phyloP scores from a whole-genome alignment of 2,329 filamentous ascomycete genomes.

The Biscogniauxia mediterranea region DNA sequence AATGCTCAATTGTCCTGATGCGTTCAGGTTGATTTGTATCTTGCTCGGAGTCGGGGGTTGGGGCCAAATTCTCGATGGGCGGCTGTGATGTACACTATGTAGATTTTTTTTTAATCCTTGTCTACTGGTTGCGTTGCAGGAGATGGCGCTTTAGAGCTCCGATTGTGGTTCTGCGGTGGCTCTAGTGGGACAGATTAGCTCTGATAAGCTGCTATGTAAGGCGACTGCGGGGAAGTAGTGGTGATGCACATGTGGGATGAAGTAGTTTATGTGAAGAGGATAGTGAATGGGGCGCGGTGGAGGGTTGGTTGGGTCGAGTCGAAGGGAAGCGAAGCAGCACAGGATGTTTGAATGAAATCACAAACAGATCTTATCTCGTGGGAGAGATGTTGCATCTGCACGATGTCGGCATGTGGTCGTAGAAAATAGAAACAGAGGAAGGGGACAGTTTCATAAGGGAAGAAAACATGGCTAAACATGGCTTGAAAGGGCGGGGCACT shows the following conservation, averaged over 20 bases:
- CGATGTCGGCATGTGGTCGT: conserved; percentile 26
- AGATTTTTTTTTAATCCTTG: conserved; percentile 1
- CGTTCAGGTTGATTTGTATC: conserved; percentile 1
- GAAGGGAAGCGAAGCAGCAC: conserved; percentile 2
- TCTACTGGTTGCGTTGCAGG: conserved; percentile 14
- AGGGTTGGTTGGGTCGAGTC: conserved; percentile 2
- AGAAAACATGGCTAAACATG: conserved; percentile 23
- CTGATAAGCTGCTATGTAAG: conserved; percentile 28
- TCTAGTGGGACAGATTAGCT: conserved; percentile 30
- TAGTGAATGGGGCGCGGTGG: background rate
- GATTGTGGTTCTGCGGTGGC: conserved; percentile 25
- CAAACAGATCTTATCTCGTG: conserved; percentile 26
- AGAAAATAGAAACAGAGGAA: conserved; percentile 27
- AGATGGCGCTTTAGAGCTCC: conserved; percentile 19
- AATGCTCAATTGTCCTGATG: conserved; percentile 1
- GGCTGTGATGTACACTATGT: conserved; percentile 11
- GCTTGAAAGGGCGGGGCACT: conserved; percentile 24
- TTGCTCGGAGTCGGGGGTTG: conserved; percentile 3
- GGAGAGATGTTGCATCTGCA: conserved; percentile 28
- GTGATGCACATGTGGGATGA: conserved; percentile 23
- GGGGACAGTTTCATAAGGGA: conserved; percentile 4
- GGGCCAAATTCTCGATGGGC: conserved; percentile 9
- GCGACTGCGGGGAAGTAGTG: conserved; percentile 27
- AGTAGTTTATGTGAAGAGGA: conserved; percentile 1
- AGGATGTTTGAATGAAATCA: conserved; percentile 6